Percentiles rank a stretch among this genome's conserved stretches.
Evolutionary conservation across 306 rosid genomes (phyloP).

Genomic region (Comarum palustre): DNA sequence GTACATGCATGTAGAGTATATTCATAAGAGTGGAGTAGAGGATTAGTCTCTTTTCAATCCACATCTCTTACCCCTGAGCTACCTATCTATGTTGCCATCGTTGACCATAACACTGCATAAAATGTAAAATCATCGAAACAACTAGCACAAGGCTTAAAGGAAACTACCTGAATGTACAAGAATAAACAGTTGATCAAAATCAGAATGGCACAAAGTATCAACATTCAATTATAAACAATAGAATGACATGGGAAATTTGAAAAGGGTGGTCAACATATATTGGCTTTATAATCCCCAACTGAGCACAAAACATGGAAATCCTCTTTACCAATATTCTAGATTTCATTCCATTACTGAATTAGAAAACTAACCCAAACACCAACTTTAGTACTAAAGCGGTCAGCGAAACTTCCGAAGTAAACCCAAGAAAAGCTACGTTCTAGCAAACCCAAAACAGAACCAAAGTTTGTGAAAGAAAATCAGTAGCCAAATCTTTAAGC

Average conservation of each 20-base stretch:
- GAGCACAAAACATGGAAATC: neutral
- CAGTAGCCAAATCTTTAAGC: neutral
- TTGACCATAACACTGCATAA: neutral
- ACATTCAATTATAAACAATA: neutral
- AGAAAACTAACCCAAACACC: neutral
- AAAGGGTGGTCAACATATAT: neutral
- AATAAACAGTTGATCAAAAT: neutral
- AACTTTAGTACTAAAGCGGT: neutral
- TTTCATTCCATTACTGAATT: neutral
- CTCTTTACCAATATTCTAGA: too few species aligned
- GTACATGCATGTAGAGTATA: neutral
- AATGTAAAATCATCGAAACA: conserved; percentile 7
- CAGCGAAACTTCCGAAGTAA: too few species aligned
- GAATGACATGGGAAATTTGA: neutral
- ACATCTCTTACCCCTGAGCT: neutral
- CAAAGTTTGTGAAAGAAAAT: too few species aligned
- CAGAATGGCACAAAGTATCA: neutral
- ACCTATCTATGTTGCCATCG: conserved; percentile 7
- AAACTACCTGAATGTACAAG: neutral
- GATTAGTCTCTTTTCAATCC: conserved; percentile 9
- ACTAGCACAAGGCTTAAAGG: neutral
- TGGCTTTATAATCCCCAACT: neutral
- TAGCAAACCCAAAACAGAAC: too few species aligned
- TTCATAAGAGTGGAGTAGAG: conserved; percentile 10
- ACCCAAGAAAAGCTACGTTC: too few species aligned